Base-by-base conservation (phyloP, 331 rosid species). In the Spiraea crenata region DNA sequence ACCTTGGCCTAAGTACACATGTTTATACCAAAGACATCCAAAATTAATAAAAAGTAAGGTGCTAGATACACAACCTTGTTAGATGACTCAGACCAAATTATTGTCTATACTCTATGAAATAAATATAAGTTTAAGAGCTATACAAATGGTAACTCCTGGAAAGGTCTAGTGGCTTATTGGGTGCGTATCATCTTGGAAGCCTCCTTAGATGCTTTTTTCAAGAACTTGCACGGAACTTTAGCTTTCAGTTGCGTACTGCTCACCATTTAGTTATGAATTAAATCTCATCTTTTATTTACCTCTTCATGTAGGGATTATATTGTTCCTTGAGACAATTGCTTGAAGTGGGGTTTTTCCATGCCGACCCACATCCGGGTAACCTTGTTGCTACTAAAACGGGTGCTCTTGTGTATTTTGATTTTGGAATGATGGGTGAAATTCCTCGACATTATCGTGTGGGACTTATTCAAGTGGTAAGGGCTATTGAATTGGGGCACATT, bases 281-380 rank as follows among this genome's bases (percentile, higher is more conserved):
- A 62, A 37, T 44, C 74, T 75, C 44, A 65, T 39, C 73, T 58
- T 67, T 20, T 25, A 25, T 72, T 69, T 46, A 45, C 52, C 67
- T 81, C 75, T 62, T 73, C 74, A 79, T 80, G 13, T 82, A 95
- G 99, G 99, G 99, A 74, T 68, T 89, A 58, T 82, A 89, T 76
- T 89, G 93, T 88, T 95, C 99, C 67, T 70, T 95, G 88, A 86
- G 96, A 83, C 99, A 95, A 74, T 73, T 95, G 85, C 97, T 95
- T 64, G 99, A 91, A 85, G 91, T 82, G 69, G 99, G 97, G 40
- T 89, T 75, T 77, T 95, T 91, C 79, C 99, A 95, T 83, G 99
- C 99, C 25, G 99, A 91, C 75, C 99, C 99, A 51, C 99, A 91
- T 89, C 99, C 99, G 3, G 99, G 99, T 76, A 95, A 95, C 82